Percentiles rank a stretch among this genome's conserved stretches.
These are phyloP conservation scores for Neurospora sp. DNA, from an alignment of 495 filamentous ascomycete genomes.

Conservation along the genomic window DNA sequence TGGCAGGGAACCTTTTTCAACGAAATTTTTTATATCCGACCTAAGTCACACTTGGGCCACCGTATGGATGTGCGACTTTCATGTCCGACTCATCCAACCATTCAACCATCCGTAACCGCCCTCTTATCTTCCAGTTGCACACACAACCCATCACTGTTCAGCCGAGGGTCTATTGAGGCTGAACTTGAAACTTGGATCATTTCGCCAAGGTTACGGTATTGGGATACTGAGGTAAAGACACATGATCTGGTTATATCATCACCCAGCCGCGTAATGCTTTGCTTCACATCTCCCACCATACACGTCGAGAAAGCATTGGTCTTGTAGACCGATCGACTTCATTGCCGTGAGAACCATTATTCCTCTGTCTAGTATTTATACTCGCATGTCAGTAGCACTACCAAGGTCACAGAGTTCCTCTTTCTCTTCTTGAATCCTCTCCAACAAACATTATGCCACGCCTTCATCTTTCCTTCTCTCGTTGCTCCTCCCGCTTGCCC, in stretches of 20 bases:
- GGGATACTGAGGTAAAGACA: not conserved
- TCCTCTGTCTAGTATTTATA: not conserved
- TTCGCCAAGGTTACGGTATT: not conserved
- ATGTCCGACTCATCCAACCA: not conserved
- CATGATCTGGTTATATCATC: not conserved
- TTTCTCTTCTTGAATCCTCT: not conserved
- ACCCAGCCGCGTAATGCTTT: not conserved
- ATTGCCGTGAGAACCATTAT: not conserved
- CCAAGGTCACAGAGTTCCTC: not conserved
- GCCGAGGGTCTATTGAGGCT: not conserved
- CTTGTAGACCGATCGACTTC: not conserved
- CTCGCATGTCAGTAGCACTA: not conserved
- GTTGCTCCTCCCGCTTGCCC: not conserved
- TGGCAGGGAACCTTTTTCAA: too few relatives aligned
- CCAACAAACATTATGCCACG: not conserved
- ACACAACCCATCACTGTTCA: not conserved
- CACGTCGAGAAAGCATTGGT: not conserved
- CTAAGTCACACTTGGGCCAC: too few relatives aligned
- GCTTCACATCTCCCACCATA: not conserved
- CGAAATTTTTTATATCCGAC: too few relatives aligned
- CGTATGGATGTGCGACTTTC: not conserved
- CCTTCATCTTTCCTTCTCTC: not conserved
- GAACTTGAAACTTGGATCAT: not conserved
- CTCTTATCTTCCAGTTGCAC: not conserved
- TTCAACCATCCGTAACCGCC: not conserved